Conservation (phyloP, 441 rosid species). For the Populus tomentosa region DNA sequence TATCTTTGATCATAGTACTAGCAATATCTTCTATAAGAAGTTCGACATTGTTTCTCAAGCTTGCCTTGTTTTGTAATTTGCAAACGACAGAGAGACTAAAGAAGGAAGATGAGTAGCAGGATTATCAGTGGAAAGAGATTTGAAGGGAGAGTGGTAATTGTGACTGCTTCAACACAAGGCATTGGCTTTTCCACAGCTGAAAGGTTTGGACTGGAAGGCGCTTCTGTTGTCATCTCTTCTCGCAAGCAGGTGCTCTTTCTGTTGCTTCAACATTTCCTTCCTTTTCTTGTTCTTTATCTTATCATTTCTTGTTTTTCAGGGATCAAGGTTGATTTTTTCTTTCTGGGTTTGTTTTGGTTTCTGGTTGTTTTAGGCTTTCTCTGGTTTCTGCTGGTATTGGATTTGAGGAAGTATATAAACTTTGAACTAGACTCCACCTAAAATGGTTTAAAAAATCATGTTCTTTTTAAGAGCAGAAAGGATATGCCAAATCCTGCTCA, state of each 20-base stretch:
- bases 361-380: neutral
- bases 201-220: slow-evolving; percentile 88
- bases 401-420: neutral
- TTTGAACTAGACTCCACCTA: neutral
- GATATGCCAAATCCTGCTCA: neutral
- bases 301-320: neutral
- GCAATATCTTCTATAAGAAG: neutral
- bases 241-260: slow-evolving; percentile 68
- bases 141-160: slow-evolving; percentile 78
- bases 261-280: neutral
- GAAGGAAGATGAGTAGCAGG: neutral
- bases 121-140: slow-evolving; percentile 42
- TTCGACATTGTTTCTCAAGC: no score
- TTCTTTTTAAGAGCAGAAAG: neutral
- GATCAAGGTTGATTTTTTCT: neutral
- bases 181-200: slow-evolving; percentile 73
- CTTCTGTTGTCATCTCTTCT: slow-evolving; percentile 86
- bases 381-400: neutral
- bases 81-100: slow-evolving; percentile 28
- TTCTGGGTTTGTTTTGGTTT: neutral
- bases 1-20: neutral
- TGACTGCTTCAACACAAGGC: slow-evolving; percentile 93
- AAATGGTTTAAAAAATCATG: neutral
- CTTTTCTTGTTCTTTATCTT: neutral
- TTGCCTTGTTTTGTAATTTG: neutral